Evolutionary conservation across 2,329 filamentous ascomycete species (phyloP).

Genomic region (Westerdykella aurantiaca): DNA sequence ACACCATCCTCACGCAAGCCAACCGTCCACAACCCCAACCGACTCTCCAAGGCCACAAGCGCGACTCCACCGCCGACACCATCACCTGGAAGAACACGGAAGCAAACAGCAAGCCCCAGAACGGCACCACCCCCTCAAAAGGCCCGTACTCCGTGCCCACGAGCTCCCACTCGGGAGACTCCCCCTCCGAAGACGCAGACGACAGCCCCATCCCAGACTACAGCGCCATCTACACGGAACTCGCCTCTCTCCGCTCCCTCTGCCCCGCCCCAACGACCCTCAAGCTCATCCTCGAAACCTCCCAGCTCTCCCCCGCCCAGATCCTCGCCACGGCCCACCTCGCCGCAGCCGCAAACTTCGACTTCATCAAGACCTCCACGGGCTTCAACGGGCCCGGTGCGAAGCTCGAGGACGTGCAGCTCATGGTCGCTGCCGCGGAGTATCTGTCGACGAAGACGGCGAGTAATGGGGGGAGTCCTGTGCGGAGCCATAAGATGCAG

Average conservation of each 20-base stretch:
- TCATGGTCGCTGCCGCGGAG: slow-evolving; percentile 50
- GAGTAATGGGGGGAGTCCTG: slow-evolving; percentile 13
- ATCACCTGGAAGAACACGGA: slow-evolving; percentile 31
- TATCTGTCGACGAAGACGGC: slow-evolving; percentile 33
- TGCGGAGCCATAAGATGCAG: slow-evolving; percentile 35
- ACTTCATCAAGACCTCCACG: slow-evolving; percentile 58
- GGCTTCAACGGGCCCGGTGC: slow-evolving; percentile 55
- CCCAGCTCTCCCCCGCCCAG: slow-evolving; percentile 44
- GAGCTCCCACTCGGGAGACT: slow-evolving; percentile 12
- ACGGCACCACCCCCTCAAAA: slow-evolving; percentile 5
- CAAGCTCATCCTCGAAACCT: slow-evolving; percentile 57
- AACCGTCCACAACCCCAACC: slow-evolving; percentile 13
- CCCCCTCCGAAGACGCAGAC: background rate
- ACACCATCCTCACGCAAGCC: slow-evolving; percentile 40
- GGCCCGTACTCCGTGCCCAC: slow-evolving; percentile 17
- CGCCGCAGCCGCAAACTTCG: slow-evolving; percentile 48
- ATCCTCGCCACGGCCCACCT: slow-evolving; percentile 51
- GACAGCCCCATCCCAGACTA: slow-evolving; percentile 35
- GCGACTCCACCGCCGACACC: slow-evolving; percentile 29
- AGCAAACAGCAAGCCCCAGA: slow-evolving; percentile 14
- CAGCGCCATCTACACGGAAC: slow-evolving; percentile 47
- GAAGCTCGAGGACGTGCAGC: slow-evolving; percentile 46
- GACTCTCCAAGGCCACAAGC: slow-evolving; percentile 3
- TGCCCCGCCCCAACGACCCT: slow-evolving; percentile 40
- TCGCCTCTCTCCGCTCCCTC: slow-evolving; percentile 47